Base-by-base conservation (phyloP, 2,329 filamentous ascomycete genomes). In the Ophiostoma montium region DNA sequence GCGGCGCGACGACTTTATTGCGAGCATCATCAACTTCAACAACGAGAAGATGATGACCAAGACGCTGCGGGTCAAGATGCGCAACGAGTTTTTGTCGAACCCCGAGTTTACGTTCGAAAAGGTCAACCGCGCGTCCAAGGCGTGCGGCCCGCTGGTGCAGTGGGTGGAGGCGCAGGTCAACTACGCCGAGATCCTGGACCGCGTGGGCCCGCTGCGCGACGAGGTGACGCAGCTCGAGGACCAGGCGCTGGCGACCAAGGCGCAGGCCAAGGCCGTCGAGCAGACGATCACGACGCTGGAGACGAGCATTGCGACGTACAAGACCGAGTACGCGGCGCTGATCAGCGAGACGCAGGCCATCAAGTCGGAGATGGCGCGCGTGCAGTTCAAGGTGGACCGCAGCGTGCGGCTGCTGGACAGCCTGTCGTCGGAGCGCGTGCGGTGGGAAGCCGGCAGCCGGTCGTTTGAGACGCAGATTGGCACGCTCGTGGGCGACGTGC, bases 391-490 rank as follows among this genome's bases (percentile, higher is more conserved):
- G 75, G 92, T 98, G 50, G 87, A 96, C 63, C 83, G 92, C 62
- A 96, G 90, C 69, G 86, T 95, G 54, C 83, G 88, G 60, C 74
- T 98, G 44, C 80, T 98, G 18, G 90, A 95, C 66, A 95, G 89
- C 66, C 71, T 98, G 57, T 94, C 92, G 9, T 95, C 90, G 5
- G 92, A 98, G 69, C 79, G 90, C 65, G 78, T 76, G 35, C 82
- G 92, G 61, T 98, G 92, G 92, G 92, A 98, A 61, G 86, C 90
- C 60, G 89, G 89, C 57, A 98, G 92, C 75, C 94, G 84, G 68
- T 95, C 90, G 0, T 98, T 98, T 63, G 90, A 96, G 65, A 94
- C 89, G 2, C 92, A 98, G 63, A 96, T 98, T 62, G 85, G 86
- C 64, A 98, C 92, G 2, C 79, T 98, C 47, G 86, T 98, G 35